Percentiles rank a stretch among this genome's conserved stretches.
phyloP scores from a whole-genome alignment of 148 eudicot species.

The Arbutus unedo region DNA sequence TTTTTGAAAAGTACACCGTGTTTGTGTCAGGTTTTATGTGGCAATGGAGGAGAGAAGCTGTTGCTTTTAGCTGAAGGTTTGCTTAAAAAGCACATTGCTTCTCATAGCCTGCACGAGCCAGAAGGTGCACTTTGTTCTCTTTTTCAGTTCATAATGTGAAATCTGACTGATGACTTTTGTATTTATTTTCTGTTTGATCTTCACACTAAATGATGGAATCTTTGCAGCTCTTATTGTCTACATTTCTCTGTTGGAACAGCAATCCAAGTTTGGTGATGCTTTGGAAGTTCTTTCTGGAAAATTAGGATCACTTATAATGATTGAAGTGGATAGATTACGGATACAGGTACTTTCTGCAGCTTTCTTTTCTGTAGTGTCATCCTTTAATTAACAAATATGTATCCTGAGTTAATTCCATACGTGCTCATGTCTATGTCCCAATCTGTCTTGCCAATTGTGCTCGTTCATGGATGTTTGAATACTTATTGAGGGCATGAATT shows the following conservation, averaged over 20 bases:
- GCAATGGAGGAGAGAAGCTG: constrained; percentile 73
- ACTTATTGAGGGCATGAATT: not conserved
- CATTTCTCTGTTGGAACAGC: constrained; percentile 81
- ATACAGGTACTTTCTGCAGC: constrained; percentile 71
- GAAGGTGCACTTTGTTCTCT: constrained; percentile 53
- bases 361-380: constrained; percentile 1
- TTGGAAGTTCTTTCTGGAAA: constrained; percentile 75
- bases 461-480: not conserved
- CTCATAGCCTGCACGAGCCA: constrained; percentile 80
- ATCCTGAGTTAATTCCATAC: not conserved
- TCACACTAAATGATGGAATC: constrained; percentile 19
- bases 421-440: not conserved
- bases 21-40: constrained; percentile 62
- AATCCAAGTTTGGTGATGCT: constrained; percentile 78
- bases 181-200: constrained; percentile 1
- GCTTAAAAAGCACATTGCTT: constrained; percentile 47
- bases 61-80: constrained; percentile 85
- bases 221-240: constrained; percentile 92
- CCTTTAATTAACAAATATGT: not conserved
- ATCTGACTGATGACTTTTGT: not conserved
- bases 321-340: constrained; percentile 77
- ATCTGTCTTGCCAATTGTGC: not conserved
- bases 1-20: not conserved
- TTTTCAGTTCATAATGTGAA: not conserved
- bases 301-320: constrained; percentile 72